These are phyloP conservation scores for Cochlearia excelsa DNA, from an alignment of 345 rosid genomes.

Conservation along the genomic window DNA sequence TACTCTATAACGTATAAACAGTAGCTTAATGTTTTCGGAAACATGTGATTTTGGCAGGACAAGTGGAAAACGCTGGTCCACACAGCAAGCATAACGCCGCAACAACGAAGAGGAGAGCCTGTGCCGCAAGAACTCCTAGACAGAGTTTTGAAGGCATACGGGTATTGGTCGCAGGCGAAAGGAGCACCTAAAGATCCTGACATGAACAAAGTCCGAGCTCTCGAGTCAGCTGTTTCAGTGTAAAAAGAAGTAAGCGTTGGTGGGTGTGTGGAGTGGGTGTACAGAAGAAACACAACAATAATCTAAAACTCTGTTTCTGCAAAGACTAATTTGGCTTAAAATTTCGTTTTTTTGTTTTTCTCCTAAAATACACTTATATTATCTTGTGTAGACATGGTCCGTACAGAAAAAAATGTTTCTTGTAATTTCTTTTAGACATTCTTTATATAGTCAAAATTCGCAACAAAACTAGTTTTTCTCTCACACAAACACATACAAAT, in stretches of 20 bases:
- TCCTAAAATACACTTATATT: constrained; percentile 2
- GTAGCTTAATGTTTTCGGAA: constrained; percentile 7
- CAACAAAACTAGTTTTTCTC: neutral
- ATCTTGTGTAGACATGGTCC: neutral
- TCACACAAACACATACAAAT: neutral
- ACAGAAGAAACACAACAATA: constrained; percentile 34
- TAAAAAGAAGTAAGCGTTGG: constrained; percentile 31
- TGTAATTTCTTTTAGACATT: too few species aligned
- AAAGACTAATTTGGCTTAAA: constrained; percentile 26
- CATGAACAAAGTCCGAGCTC: constrained; percentile 28
- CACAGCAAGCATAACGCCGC: constrained; percentile 80
- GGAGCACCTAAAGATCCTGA: constrained; percentile 38
- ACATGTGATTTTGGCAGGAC: constrained; percentile 50
- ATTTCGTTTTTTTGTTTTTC: constrained; percentile 20
- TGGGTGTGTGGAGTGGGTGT: constrained; percentile 31
- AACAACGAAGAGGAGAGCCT: constrained; percentile 86
- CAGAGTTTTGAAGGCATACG: constrained; percentile 72
- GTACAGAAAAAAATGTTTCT: too few species aligned
- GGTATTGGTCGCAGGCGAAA: constrained; percentile 72
- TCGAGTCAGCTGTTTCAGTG: constrained; percentile 33
- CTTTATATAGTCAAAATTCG: too few species aligned
- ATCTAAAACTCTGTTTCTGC: constrained; percentile 31
- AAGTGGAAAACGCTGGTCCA: constrained; percentile 95
- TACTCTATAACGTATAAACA: neutral
- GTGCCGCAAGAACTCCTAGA: constrained; percentile 86